Conservation (phyloP, 371 early-diverging fungal genomes). For the Apophysomyces sp. region DNA sequence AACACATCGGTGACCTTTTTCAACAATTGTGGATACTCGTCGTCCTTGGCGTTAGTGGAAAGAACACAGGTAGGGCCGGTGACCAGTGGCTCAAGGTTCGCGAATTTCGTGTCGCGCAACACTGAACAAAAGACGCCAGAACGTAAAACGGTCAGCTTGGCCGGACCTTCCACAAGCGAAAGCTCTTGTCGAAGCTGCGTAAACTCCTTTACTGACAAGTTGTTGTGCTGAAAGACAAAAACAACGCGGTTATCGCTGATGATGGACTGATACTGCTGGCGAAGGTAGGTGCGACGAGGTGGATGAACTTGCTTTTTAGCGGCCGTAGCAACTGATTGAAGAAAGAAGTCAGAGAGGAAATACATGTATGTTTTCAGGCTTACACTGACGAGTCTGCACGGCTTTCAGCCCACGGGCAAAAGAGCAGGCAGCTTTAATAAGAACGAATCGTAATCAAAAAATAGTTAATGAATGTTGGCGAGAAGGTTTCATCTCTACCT, state of each 20-base stretch:
- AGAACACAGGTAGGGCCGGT: constrained; percentile 60
- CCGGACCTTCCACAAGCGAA: constrained; percentile 22
- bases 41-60: constrained; percentile 39
- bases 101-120: constrained; percentile 52
- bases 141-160: constrained; percentile 51
- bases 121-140: constrained; percentile 56
- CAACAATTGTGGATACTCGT: constrained; percentile 41
- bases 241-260: constrained; percentile 55
- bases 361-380: neutral
- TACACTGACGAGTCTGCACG: constrained; percentile 7
- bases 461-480: neutral
- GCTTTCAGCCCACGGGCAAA: constrained; percentile 24
- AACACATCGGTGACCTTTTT: constrained; percentile 47
- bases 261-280: constrained; percentile 50
- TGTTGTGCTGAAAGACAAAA: constrained; percentile 70
- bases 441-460: neutral
- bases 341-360: neutral
- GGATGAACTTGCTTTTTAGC: constrained; percentile 30
- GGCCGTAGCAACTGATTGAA: constrained; percentile 34
- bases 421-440: constrained; percentile 18
- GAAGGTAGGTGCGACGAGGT: constrained; percentile 51
- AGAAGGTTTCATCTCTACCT: constrained; percentile 10
- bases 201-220: constrained; percentile 62
- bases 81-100: constrained; percentile 56
- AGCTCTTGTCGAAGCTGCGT: constrained; percentile 56